Evolutionary conservation across 805 yeast genomes (phyloP).

Genomic region (Zygosaccharomyces kombuchaensis): DNA sequence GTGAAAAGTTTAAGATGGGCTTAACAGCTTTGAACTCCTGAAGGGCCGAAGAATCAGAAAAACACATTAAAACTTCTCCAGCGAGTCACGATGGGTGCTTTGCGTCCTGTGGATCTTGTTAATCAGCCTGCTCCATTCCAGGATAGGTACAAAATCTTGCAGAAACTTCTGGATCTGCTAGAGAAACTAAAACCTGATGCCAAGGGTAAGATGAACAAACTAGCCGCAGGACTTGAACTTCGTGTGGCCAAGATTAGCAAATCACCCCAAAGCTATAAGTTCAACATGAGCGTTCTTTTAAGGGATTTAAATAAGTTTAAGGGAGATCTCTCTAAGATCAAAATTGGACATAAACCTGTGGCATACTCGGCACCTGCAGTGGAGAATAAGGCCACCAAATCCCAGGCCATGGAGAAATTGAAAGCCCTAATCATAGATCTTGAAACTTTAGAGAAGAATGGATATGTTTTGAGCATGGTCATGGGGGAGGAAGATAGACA

Average conservation of each 20-base stretch:
- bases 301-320: constrained; percentile 30
- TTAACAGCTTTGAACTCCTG: background rate
- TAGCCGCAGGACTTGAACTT: constrained; percentile 28
- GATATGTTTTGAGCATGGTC: constrained; percentile 19
- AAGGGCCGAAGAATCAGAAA: background rate
- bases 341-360: constrained; percentile 22
- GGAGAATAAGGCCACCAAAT: constrained; percentile 12
- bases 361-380: constrained; percentile 6
- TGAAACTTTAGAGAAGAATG: constrained; percentile 22
- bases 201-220: constrained; percentile 12
- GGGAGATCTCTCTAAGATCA: constrained; percentile 27
- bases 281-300: constrained; percentile 30
- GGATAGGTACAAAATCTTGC: constrained; percentile 30
- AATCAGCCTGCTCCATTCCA: constrained; percentile 32
- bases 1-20: background rate
- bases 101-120: constrained; percentile 31
- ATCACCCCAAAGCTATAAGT: constrained; percentile 30
- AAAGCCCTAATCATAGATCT: constrained; percentile 17
- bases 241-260: constrained; percentile 27
- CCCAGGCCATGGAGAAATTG: constrained; percentile 19
- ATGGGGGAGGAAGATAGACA: background rate
- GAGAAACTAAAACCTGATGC: constrained; percentile 18
- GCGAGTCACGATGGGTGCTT: constrained; percentile 4
- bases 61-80: background rate
- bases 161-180: constrained; percentile 25